Base-by-base conservation (phyloP, 139 green algal genomes). In the Chlorella sp. region DNA sequence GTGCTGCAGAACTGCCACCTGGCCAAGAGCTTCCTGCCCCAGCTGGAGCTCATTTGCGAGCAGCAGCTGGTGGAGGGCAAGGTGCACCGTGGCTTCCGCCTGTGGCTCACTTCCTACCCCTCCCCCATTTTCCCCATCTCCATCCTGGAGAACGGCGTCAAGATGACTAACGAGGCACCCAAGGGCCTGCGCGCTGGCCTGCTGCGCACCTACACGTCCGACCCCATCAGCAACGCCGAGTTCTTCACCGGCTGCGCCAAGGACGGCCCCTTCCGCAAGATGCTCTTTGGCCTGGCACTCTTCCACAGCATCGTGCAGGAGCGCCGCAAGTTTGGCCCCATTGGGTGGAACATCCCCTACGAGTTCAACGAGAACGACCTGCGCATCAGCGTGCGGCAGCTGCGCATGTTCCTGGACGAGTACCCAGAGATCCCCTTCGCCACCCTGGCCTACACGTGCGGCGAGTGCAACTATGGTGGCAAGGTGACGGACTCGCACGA, bases 351-450 rank as follows among this genome's bases (percentile, higher is more conserved):
- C 77, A 92, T 94, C 71, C 87, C 88, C 29, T 70, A 70, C 64
- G 84, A 90, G 73, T 94, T 94, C 82, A 91, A 91, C 50, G 87
- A 94, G 61, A 89, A 87, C 36, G 89, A 94, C 77, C 77, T 94
- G 65, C 71, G 84, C 31, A 94, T 94, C 76, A 86, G 77, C 42
- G 84, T 90, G 6, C 87, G 87, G 5, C 90, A 94, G 83, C 80
- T 94, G 70, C 77, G 82, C 32, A 91, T 93, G 87, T 94, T 94
- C 77, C 69, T 94, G 68, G 87, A 94, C 76, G 87, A 94, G 77
- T 91, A 92, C 74, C 75, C 82, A 6, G 80, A 91, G 27, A 87
- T 91, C 50, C 89, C 87, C 0, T 93, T 85, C 69, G 82, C 88
- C 74, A 88, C 87, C 2, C 75, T 94, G 27, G 27, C 62, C 2